Percentiles rank a stretch among this genome's conserved stretches.
Evolutionary conservation across 192 early-diverging fungal genomes (phyloP).

Genomic region (Podila clonocystis): DNA sequence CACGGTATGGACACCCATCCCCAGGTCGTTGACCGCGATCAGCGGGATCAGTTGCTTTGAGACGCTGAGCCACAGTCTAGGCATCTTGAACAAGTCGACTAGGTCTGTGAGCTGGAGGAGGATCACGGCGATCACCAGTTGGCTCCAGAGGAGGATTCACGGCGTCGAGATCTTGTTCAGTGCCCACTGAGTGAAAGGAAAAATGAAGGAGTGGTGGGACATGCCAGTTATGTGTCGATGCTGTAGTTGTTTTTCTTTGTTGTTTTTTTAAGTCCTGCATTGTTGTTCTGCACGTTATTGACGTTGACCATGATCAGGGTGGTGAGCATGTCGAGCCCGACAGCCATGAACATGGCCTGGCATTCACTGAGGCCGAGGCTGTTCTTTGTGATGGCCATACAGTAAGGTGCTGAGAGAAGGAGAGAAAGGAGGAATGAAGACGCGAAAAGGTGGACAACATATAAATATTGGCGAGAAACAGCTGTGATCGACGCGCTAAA

Average conservation of each 20-base stretch:
- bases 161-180: constrained; percentile 59
- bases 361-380: constrained; percentile 40
- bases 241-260: background rate
- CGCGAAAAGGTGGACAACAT: too few species aligned
- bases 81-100: constrained; percentile 50
- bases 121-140: constrained; percentile 60
- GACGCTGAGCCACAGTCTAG: constrained; percentile 31
- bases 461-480: too few species aligned
- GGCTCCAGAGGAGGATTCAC: constrained; percentile 63
- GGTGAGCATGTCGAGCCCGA: constrained; percentile 54
- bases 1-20: constrained; percentile 64
- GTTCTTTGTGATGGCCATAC: background rate
- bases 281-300: constrained; percentile 43
- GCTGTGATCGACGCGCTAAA: background rate
- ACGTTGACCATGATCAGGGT: constrained; percentile 56
- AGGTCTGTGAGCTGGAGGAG: constrained; percentile 38
- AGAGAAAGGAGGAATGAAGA: too few species aligned
- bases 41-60: constrained; percentile 49
- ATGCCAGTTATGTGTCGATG: too few species aligned
- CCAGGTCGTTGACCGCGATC: constrained; percentile 62
- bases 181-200: constrained; percentile 57
- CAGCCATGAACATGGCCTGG: constrained; percentile 32
- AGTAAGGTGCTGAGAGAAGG: background rate
- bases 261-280: too few species aligned
- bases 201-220: too few species aligned